Evolutionary conservation across 495 filamentous ascomycete species (phyloP).

Genomic region (Cenococcum geophilum): DNA sequence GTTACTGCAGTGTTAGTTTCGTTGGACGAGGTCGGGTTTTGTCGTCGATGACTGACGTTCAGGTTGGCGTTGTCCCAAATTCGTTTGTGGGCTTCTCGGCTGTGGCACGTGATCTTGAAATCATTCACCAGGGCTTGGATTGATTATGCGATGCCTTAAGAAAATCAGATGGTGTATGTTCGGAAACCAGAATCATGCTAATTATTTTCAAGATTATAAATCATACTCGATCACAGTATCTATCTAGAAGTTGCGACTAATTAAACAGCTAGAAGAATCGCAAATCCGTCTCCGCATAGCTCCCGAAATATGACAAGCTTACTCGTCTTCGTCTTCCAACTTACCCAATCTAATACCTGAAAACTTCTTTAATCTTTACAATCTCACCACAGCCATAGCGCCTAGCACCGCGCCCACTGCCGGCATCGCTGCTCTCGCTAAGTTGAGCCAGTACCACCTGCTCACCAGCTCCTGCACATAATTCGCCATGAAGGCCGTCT

Average conservation of each 20-base stretch:
- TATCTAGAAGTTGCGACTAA: too few species aligned
- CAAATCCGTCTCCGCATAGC: too few species aligned
- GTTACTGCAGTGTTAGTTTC: slow-evolving; percentile 39
- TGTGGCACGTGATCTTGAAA: slow-evolving; percentile 5
- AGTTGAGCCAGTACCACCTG: background rate
- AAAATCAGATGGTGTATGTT: too few species aligned
- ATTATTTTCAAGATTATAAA: too few species aligned
- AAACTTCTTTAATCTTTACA: background rate
- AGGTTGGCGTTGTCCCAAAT: background rate
- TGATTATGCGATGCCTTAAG: background rate
- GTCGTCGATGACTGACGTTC: slow-evolving; percentile 5
- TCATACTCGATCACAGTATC: too few species aligned
- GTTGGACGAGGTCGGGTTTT: slow-evolving; percentile 11
- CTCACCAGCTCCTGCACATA: background rate
- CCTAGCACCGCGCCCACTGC: background rate
- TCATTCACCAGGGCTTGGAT: background rate
- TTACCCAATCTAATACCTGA: background rate
- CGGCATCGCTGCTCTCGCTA: background rate
- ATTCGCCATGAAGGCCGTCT: background rate
- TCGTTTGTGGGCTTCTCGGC: slow-evolving; percentile 24
- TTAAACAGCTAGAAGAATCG: too few species aligned
- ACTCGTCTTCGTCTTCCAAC: background rate
- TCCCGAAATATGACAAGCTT: too few species aligned
- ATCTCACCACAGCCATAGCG: slow-evolving; percentile 4
- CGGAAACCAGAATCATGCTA: too few species aligned